phyloP scores from a whole-genome alignment of 768 basidiomycete species.

The Xerocomellus amylosporus region DNA sequence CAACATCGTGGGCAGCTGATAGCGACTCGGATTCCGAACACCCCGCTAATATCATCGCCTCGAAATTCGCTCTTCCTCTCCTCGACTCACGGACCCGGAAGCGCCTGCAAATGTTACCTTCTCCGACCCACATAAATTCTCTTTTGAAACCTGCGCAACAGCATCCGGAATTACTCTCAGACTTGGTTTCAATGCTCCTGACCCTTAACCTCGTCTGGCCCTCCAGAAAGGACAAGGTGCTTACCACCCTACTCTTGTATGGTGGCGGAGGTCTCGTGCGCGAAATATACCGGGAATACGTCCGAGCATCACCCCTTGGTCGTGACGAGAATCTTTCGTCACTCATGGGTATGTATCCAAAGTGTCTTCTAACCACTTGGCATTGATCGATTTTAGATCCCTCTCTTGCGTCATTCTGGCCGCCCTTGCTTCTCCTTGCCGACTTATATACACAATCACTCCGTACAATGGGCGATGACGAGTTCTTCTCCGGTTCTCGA shows the following conservation, averaged over 20 bases:
- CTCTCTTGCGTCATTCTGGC: constrained; percentile 49
- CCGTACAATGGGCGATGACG: constrained; percentile 93
- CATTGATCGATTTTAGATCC: constrained; percentile 38
- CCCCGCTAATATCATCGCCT: constrained; percentile 35
- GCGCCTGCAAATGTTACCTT: constrained; percentile 58
- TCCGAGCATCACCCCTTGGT: constrained; percentile 62
- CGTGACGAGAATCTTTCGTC: constrained; percentile 44
- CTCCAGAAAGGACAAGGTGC: constrained; percentile 50
- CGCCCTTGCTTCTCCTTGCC: constrained; percentile 70
- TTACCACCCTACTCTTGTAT: constrained; percentile 51
- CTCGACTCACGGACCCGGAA: constrained; percentile 61
- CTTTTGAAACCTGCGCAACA: constrained; percentile 48
- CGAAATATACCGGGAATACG: constrained; percentile 69
- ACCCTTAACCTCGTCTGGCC: constrained; percentile 63
- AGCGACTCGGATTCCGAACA: constrained; percentile 43
- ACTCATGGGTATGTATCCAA: constrained; percentile 37
- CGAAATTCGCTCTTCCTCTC: constrained; percentile 34
- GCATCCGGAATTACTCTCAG: constrained; percentile 38
- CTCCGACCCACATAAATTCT: constrained; percentile 50
- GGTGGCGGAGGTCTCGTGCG: constrained; percentile 64
- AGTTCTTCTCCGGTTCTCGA: constrained; percentile 75
- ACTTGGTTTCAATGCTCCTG: constrained; percentile 57
- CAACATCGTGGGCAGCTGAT: constrained; percentile 28
- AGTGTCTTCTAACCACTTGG: background rate
- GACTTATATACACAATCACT: constrained; percentile 83